phyloP scores from a whole-genome alignment of 805 yeast genomes.

The Zygosaccharomyces bisporus region DNA sequence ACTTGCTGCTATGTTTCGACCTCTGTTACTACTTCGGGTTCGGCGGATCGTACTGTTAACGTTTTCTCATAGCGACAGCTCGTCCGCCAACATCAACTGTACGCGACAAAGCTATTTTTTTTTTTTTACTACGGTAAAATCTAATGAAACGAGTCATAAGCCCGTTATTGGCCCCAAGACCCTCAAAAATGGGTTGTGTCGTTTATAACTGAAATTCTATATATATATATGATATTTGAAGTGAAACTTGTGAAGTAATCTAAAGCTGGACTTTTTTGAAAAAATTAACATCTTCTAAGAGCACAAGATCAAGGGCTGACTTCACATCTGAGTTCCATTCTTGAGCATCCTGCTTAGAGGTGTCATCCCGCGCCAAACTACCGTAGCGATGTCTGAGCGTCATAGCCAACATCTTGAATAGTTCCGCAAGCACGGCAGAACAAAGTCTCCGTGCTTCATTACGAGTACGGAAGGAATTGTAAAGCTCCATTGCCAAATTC shows the following conservation, averaged over 20 bases:
- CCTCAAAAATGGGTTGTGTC: too few species aligned
- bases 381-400: slow-evolving; percentile 8
- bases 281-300: slow-evolving; percentile 10
- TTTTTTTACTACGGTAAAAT: background rate
- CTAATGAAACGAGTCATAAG: background rate
- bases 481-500: slow-evolving; percentile 39
- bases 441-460: slow-evolving; percentile 42
- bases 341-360: slow-evolving; percentile 4
- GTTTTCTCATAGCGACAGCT: slow-evolving; percentile 4
- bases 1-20: background rate
- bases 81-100: slow-evolving; percentile 11
- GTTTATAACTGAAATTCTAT: too few species aligned
- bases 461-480: slow-evolving; percentile 41
- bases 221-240: too few species aligned
- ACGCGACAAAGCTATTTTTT: slow-evolving; percentile 6
- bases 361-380: slow-evolving; percentile 3
- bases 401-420: slow-evolving; percentile 26
- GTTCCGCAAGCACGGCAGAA: slow-evolving; percentile 36
- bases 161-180: too few species aligned
- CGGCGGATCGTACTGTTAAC: background rate
- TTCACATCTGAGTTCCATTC: slow-evolving; percentile 6
- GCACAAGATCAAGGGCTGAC: slow-evolving; percentile 11
- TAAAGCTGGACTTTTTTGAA: slow-evolving; percentile 9
- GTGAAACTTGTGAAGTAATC: background rate
- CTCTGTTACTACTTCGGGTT: background rate